A percentile compares a stretch with the other conserved stretches of the same genome.
These are phyloP conservation scores for Xylaria hypoxylon DNA, from an alignment of 2,329 filamentous ascomycete genomes.

Conservation along the genomic window DNA sequence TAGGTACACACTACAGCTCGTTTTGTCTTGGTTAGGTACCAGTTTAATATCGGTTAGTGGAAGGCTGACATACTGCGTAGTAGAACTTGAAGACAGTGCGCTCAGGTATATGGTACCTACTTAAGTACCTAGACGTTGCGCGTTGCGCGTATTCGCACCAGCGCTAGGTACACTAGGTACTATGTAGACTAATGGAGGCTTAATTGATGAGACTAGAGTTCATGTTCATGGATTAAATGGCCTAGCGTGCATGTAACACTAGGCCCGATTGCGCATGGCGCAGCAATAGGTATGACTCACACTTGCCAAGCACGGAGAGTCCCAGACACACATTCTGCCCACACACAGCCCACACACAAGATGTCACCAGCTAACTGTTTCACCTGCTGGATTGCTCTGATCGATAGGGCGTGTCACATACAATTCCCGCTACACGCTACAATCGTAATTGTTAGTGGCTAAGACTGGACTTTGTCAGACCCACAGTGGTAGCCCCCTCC, in stretches of 20 bases:
- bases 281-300: conserved; percentile 47
- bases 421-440: neutral
- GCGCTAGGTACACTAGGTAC: too few species aligned
- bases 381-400: conserved; percentile 36
- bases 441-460: conserved; percentile 46
- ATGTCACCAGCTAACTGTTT: conserved; percentile 46
- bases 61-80: too few species aligned
- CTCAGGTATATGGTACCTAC: conserved; percentile 1
- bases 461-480: conserved; percentile 42
- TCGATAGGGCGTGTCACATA: conserved; percentile 24
- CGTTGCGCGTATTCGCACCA: neutral
- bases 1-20: too few species aligned
- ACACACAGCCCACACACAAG: conserved; percentile 4
- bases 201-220: neutral
- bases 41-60: too few species aligned
- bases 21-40: too few species aligned
- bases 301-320: conserved; percentile 40
- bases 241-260: conserved; percentile 13
- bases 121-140: neutral
- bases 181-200: neutral
- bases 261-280: conserved; percentile 29
- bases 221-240: conserved; percentile 9
- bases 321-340: too few species aligned
- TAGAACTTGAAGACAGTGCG: too few species aligned
- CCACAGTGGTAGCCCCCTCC: conserved; percentile 28